phyloP scores from a whole-genome alignment of 257 asterid genomes.

The Ehretia macrophylla region DNA sequence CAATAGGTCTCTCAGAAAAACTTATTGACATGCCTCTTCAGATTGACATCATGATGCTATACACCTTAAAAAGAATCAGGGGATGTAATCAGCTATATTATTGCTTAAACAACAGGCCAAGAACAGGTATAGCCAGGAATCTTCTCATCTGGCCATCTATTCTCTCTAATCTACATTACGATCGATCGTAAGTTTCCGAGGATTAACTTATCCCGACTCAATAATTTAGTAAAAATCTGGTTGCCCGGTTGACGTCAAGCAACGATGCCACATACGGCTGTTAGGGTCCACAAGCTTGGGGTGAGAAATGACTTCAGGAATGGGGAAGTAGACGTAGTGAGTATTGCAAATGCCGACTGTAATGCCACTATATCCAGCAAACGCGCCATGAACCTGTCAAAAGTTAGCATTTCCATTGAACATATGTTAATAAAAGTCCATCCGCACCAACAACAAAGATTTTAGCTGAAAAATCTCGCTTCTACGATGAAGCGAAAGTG shows the following conservation, averaged over 20 bases:
- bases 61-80: slow-evolving; percentile 16
- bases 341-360: slow-evolving; percentile 95
- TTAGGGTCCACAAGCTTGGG: slow-evolving; percentile 72
- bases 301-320: slow-evolving; percentile 77
- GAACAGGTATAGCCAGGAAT: slow-evolving; percentile 9
- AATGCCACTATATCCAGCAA: slow-evolving; percentile 94
- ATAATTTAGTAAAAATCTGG: slow-evolving; percentile 64
- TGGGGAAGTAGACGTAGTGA: slow-evolving; percentile 86
- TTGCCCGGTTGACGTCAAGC: slow-evolving; percentile 95
- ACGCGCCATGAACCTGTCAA: slow-evolving; percentile 95
- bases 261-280: slow-evolving; percentile 99
- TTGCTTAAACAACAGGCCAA: slow-evolving; percentile 12
- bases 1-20: neutral
- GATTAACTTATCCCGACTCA: slow-evolving; percentile 12
- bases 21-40: slow-evolving; percentile 14
- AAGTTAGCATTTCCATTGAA: neutral
- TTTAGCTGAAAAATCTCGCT: too few species aligned
- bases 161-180: slow-evolving; percentile 17
- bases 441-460: neutral
- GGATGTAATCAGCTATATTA: slow-evolving; percentile 12
- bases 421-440: neutral
- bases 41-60: slow-evolving; percentile 24
- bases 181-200: slow-evolving; percentile 4
- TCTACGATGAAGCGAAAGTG: too few species aligned
- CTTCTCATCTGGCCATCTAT: slow-evolving; percentile 11